phyloP scores from a whole-genome alignment of 2,329 filamentous ascomycete genomes.

The Sordariomycetes sp. region DNA sequence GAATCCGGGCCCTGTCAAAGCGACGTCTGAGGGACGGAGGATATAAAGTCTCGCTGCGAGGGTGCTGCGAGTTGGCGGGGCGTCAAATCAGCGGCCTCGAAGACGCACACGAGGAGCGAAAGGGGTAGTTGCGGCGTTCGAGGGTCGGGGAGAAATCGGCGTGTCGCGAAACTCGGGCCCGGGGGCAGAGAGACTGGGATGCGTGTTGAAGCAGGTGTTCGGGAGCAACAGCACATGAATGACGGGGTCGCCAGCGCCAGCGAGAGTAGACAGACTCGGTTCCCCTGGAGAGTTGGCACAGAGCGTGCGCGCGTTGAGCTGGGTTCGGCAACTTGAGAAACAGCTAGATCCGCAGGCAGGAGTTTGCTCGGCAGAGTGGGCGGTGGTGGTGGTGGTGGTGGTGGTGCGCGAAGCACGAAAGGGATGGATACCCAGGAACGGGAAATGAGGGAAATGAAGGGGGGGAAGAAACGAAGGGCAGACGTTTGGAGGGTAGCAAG shows the following conservation, averaged over 20 bases:
- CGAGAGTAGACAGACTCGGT: neutral
- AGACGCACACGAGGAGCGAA: neutral
- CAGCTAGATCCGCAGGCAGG: neutral
- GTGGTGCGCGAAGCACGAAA: neutral
- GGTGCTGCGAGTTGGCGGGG: neutral
- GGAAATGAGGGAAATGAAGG: slow-evolving; percentile 1
- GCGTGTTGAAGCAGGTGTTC: neutral
- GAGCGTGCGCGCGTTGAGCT: neutral
- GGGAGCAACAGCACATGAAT: neutral
- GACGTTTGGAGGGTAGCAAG: neutral
- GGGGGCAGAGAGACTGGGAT: neutral
- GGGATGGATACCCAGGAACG: neutral
- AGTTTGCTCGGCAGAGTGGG: neutral
- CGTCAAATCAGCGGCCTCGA: neutral
- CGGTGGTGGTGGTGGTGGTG: neutral
- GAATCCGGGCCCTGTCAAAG: neutral
- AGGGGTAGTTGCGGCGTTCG: neutral
- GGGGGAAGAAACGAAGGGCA: neutral
- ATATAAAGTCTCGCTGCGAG: slow-evolving; percentile 4
- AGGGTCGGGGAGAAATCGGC: neutral
- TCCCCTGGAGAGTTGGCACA: neutral
- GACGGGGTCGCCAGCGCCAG: neutral
- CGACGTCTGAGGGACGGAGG: neutral
- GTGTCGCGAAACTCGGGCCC: neutral
- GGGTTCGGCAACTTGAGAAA: neutral